Evolutionary conservation across 2,329 filamentous ascomycete species (phyloP).

Genomic region (Annulohypoxylon truncatum): DNA sequence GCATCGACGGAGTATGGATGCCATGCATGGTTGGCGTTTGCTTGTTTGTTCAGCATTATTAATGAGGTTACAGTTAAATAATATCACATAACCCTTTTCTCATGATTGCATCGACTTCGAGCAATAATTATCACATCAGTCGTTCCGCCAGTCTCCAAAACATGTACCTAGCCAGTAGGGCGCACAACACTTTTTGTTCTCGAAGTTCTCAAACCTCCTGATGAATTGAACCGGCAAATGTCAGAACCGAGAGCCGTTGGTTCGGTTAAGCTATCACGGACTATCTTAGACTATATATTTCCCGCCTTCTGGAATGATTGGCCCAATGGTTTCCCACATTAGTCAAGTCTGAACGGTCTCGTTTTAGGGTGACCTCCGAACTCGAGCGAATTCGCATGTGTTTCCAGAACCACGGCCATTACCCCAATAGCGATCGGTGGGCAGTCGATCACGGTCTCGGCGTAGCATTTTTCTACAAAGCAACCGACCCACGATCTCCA

Average conservation of each 20-base stretch:
- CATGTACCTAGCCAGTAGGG: conserved; percentile 14
- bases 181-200: conserved; percentile 18
- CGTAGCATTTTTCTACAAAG: conserved; percentile 29
- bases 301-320: conserved; percentile 28
- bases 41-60: conserved; percentile 28
- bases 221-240: conserved; percentile 10
- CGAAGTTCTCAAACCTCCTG: conserved; percentile 8
- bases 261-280: conserved; percentile 25
- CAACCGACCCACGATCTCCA: conserved; percentile 20
- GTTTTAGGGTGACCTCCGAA: conserved; percentile 25
- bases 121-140: conserved; percentile 17
- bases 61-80: conserved; percentile 33
- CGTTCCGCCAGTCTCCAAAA: conserved; percentile 2
- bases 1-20: conserved; percentile 32
- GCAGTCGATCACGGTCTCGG: conserved; percentile 18
- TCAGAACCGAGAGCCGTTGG: conserved; percentile 18
- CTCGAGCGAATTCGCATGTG: conserved; percentile 20
- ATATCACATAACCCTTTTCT: conserved; percentile 29
- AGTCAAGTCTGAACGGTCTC: conserved; percentile 25
- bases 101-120: conserved; percentile 15
- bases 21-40: conserved; percentile 35
- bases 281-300: conserved; percentile 8
- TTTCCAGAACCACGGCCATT: conserved; percentile 18
- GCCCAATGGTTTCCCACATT: conserved; percentile 7
- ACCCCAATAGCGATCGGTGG: conserved; percentile 25